These are phyloP conservation scores for Colletotrichum costaricense DNA, from an alignment of 2,329 filamentous ascomycete species.

Conservation along the genomic window DNA sequence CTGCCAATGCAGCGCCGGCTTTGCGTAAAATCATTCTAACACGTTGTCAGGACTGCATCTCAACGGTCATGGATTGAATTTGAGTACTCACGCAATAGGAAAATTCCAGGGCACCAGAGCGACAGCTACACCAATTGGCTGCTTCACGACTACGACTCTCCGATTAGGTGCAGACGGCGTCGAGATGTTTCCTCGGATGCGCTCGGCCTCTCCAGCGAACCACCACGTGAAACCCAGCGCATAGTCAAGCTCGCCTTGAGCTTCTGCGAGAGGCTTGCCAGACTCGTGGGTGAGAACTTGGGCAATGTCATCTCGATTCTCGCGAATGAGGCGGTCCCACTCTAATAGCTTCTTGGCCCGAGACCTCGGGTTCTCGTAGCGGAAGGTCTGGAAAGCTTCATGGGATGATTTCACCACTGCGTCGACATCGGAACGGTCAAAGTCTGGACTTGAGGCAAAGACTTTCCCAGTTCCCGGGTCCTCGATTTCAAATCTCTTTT, in stretches of 20 bases:
- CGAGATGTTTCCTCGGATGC: conserved; percentile 68
- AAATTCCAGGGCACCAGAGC: conserved; percentile 67
- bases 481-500: conserved; percentile 61
- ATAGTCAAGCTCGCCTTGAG: conserved; percentile 67
- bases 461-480: conserved; percentile 62
- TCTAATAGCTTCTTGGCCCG: conserved; percentile 48
- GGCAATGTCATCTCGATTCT: conserved; percentile 51
- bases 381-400: conserved; percentile 50
- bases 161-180: conserved; percentile 70
- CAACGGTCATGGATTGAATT: no score
- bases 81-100: conserved; percentile 60
- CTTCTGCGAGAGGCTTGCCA: conserved; percentile 66
- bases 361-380: conserved; percentile 49
- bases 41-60: background rate
- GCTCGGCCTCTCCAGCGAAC: conserved; percentile 65
- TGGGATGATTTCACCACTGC: conserved; percentile 49
- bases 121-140: conserved; percentile 50
- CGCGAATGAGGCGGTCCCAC: conserved; percentile 51
- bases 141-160: conserved; percentile 76
- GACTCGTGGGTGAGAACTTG: conserved; percentile 59
- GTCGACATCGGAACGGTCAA: conserved; percentile 52
- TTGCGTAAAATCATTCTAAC: conserved; percentile 49
- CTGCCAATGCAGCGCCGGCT: conserved; percentile 69
- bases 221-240: conserved; percentile 65
- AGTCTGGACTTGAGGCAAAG: conserved; percentile 63